phyloP scores from a whole-genome alignment of 768 basidiomycete genomes.

The Termitomyces sp. region DNA sequence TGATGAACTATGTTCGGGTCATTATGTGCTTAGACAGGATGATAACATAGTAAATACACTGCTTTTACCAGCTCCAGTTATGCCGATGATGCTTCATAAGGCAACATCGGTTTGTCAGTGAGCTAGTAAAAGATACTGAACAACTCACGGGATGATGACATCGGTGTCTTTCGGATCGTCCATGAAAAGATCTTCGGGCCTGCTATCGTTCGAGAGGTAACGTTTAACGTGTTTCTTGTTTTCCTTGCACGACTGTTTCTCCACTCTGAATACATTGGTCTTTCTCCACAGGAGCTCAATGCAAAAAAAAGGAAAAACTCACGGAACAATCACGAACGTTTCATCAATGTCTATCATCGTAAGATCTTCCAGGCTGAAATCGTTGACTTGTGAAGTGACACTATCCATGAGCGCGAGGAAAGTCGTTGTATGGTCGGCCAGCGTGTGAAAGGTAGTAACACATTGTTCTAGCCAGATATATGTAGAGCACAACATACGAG shows the following conservation, averaged over 20 bases:
- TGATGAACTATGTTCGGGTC: slow-evolving; percentile 16
- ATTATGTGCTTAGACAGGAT: not conserved
- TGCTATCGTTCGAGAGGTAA: not conserved
- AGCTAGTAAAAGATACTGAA: not conserved
- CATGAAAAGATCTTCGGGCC: slow-evolving; percentile 6
- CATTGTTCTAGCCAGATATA: not conserved
- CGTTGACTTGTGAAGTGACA: not conserved
- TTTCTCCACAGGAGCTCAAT: not conserved
- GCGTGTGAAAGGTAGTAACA: not conserved
- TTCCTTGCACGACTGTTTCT: not conserved
- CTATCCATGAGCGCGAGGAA: not conserved
- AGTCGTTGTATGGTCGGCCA: not conserved
- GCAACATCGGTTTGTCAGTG: not conserved
- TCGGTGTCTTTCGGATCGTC: slow-evolving; percentile 6
- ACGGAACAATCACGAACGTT: slow-evolving; percentile 1
- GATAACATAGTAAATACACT: slow-evolving; percentile 2
- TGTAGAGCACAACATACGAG: not conserved
- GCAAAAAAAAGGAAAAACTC: not conserved
- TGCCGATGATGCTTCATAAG: slow-evolving; percentile 11
- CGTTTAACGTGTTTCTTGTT: not conserved
- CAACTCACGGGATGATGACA: slow-evolving; percentile 12
- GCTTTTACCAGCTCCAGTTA: slow-evolving; percentile 15
- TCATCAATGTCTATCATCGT: not conserved
- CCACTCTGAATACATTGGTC: not conserved
- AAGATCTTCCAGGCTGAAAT: not conserved